These are phyloP conservation scores for Gryganskiella cystojenkinii DNA, from an alignment of 192 early-diverging fungal genomes.

Conservation along the genomic window DNA sequence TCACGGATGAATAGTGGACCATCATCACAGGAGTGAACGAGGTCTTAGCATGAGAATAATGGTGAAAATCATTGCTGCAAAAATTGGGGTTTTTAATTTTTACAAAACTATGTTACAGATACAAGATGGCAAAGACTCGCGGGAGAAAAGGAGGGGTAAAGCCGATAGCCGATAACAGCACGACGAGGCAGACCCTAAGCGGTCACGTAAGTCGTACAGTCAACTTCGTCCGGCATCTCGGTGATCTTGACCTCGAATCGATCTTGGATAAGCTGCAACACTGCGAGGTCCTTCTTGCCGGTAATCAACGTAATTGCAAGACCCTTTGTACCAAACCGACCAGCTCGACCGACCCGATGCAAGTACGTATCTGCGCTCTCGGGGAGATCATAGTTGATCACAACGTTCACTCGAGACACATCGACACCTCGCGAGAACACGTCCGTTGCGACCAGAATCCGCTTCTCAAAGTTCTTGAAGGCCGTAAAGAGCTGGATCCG, in stretches of 20 bases:
- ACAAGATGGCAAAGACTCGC: too few species aligned
- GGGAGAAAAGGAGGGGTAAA: too few species aligned
- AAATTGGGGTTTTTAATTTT: too few species aligned
- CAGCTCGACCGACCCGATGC: conserved; percentile 97
- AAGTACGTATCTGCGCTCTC: conserved; percentile 91
- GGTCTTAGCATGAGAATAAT: too few species aligned
- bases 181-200: conserved; percentile 4
- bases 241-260: conserved; percentile 96
- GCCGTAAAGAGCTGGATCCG: conserved; percentile 91
- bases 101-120: too few species aligned
- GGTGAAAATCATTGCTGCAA: too few species aligned
- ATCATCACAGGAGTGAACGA: too few species aligned
- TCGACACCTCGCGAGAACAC: conserved; percentile 99
- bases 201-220: conserved; percentile 56
- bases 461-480: conserved; percentile 95
- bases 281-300: conserved; percentile 78
- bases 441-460: conserved; percentile 98
- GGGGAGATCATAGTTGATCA: conserved; percentile 99
- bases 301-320: conserved; percentile 94
- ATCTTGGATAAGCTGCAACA: conserved; percentile 88
- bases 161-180: too few species aligned
- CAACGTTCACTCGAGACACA: conserved; percentile 98
- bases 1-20: too few species aligned
- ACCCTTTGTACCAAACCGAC: conserved; percentile 99
- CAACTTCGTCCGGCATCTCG: conserved; percentile 87